Conservation (phyloP, 2,329 filamentous ascomycete genomes). For the Alternaria sp. region DNA sequence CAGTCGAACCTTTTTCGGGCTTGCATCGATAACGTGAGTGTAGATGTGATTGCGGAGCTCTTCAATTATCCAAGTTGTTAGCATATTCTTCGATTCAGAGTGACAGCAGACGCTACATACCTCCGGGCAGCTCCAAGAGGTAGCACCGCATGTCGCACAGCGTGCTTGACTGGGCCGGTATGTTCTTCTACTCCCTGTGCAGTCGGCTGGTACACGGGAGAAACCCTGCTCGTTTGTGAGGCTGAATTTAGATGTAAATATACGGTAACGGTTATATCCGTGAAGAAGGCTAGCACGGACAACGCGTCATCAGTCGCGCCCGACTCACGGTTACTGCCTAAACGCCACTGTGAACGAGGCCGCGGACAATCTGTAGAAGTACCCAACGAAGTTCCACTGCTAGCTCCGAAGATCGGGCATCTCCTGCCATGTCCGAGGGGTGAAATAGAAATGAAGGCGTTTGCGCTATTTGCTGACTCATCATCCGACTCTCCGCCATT, state of each 20-base stretch:
- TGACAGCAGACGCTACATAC: too few species aligned
- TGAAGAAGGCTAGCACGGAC: background rate
- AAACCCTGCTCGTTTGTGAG: background rate
- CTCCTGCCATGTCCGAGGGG: fast-evolving
- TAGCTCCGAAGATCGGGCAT: background rate
- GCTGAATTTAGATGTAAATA: too few species aligned
- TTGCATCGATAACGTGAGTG: background rate
- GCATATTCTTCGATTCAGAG: too few species aligned
- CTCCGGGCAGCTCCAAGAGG: too few species aligned
- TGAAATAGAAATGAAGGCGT: background rate
- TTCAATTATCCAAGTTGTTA: background rate
- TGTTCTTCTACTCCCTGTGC: too few species aligned
- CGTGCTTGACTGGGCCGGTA: too few species aligned
- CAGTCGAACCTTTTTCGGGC: background rate
- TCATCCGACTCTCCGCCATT: background rate
- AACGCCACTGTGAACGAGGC: fast-evolving
- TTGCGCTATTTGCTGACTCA: background rate
- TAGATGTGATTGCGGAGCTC: background rate
- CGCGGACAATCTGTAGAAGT: background rate
- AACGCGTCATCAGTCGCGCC: background rate
- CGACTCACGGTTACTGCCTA: background rate
- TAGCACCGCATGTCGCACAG: too few species aligned
- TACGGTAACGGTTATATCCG: too few species aligned
- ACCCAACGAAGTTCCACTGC: background rate
- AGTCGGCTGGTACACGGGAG: too few species aligned